Conservation (phyloP, 192 early-diverging fungal species). For the Oehlia diaphana region DNA sequence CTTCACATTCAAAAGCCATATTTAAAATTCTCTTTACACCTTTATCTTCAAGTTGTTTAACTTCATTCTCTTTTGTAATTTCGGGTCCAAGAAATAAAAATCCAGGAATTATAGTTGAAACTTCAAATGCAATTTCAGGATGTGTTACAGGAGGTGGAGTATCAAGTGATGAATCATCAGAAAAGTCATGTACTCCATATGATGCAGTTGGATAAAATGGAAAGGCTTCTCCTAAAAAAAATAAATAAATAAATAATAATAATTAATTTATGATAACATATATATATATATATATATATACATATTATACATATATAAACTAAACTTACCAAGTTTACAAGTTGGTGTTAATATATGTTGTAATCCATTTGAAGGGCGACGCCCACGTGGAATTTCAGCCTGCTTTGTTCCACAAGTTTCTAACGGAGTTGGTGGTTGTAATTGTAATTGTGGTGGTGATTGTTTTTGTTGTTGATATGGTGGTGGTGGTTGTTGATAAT, state of each 20-base stretch:
- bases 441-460: not conserved
- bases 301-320: too few relatives aligned
- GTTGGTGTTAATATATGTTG: constrained; percentile 6
- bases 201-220: not conserved
- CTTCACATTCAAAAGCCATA: constrained; percentile 73
- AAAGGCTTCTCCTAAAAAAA: not conserved
- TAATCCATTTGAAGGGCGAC: constrained; percentile 21
- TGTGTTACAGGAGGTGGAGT: constrained; percentile 32
- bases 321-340: not conserved
- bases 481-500: not conserved
- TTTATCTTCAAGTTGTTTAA: constrained; percentile 50
- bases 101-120: constrained; percentile 58
- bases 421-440: not conserved
- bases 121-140: constrained; percentile 42
- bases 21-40: constrained; percentile 74
- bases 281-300: too few relatives aligned
- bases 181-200: not conserved
- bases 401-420: not conserved
- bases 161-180: not conserved
- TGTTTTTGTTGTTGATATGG: not conserved
- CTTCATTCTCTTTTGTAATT: constrained; percentile 54
- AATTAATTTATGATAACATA: too few relatives aligned
- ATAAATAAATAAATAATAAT: too few relatives aligned
- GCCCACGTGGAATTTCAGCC: not conserved
- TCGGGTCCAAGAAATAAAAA: constrained; percentile 72